Conservation (phyloP, 148 eudicot species). For the Cornus suecica region DNA sequence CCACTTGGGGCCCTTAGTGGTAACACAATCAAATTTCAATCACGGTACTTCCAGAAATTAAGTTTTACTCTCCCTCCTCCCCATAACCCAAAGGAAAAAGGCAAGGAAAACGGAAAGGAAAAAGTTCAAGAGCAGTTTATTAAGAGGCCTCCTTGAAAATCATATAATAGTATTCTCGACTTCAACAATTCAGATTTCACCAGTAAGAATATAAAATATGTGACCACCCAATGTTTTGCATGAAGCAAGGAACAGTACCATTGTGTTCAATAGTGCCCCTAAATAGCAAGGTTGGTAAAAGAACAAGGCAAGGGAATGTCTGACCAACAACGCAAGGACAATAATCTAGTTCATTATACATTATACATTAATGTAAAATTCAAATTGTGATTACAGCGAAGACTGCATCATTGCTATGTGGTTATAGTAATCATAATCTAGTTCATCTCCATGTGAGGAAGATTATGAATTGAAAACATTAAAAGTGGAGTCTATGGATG, state of each 20-base stretch:
- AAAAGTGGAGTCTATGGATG: not conserved
- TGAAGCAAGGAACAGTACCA: not conserved
- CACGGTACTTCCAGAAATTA: not conserved
- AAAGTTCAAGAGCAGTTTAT: no score
- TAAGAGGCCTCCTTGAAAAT: no score
- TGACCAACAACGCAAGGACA: no score
- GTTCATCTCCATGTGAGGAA: not conserved
- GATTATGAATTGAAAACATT: not conserved
- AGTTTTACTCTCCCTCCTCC: not conserved
- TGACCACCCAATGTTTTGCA: not conserved
- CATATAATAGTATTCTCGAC: not conserved
- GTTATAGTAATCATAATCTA: not conserved
- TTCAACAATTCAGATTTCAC: not conserved
- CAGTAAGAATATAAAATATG: not conserved
- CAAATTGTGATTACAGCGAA: not conserved
- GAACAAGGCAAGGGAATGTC: no score
- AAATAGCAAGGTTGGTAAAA: no score
- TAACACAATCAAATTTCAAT: no score
- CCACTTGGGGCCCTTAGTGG: no score
- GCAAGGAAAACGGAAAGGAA: no score
- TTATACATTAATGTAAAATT: not conserved
- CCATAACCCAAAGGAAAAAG: no score
- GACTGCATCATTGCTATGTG: not conserved
- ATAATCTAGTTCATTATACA: no score
- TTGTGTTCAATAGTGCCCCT: not conserved